phyloP scores from a whole-genome alignment of 164 flowering plant genomes.

The Echeveria elegans region DNA sequence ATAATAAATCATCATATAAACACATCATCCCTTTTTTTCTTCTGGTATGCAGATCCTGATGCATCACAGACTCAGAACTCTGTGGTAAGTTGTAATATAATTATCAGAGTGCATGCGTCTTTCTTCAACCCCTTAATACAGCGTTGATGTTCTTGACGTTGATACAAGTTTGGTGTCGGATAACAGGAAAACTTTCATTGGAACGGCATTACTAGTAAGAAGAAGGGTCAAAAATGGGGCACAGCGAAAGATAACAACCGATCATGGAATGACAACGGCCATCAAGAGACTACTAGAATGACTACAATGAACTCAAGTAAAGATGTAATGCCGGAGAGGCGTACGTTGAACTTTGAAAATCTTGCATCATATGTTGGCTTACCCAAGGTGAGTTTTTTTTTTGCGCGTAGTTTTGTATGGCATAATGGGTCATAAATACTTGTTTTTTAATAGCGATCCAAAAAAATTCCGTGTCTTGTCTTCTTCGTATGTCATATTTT shows the following conservation, averaged over 20 bases:
- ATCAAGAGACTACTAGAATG: slow-evolving; percentile 18
- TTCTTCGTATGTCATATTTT: too few species aligned
- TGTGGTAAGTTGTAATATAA: slow-evolving; percentile 24
- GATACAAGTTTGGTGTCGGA: not conserved
- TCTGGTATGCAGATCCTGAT: slow-evolving; percentile 24
- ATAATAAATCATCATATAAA: not conserved
- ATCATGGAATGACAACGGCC: slow-evolving; percentile 21
- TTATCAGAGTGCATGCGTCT: not conserved
- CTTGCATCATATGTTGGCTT: slow-evolving; percentile 35
- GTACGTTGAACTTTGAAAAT: slow-evolving; percentile 48
- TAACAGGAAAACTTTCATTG: slow-evolving; percentile 49
- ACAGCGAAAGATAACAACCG: slow-evolving; percentile 36
- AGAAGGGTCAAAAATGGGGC: slow-evolving; percentile 95
- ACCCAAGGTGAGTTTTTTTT: slow-evolving; percentile 49
- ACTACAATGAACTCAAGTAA: slow-evolving; percentile 14
- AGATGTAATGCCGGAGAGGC: slow-evolving; percentile 18
- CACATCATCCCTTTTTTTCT: not conserved
- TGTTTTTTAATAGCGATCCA: slow-evolving; percentile 11
- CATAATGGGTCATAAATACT: not conserved
- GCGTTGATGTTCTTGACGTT: slow-evolving; percentile 2
- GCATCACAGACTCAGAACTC: slow-evolving; percentile 25
- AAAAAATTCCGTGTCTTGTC: too few species aligned
- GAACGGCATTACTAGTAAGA: slow-evolving; percentile 83
- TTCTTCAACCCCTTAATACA: not conserved
- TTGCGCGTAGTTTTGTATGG: not conserved